Conservation (phyloP, 1,139 yeast genomes). For the Kodamaea plutei region DNA sequence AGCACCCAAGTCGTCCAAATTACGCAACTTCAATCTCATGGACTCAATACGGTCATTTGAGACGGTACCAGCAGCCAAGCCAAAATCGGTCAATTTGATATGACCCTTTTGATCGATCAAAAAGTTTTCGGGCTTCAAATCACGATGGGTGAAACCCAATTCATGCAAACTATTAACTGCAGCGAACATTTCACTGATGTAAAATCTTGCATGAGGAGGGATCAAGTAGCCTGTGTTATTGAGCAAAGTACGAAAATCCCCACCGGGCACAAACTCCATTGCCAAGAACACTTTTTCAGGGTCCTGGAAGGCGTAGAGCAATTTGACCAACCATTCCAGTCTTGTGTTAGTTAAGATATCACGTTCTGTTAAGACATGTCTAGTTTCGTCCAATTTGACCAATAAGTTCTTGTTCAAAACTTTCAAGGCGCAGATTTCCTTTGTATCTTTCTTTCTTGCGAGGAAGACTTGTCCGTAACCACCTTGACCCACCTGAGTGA, state of each 20-base stretch:
- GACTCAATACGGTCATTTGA: slow-evolving; percentile 91
- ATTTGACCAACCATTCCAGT: slow-evolving; percentile 92
- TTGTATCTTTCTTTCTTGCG: slow-evolving; percentile 90
- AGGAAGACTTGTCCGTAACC: slow-evolving; percentile 97
- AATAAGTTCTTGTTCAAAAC: slow-evolving; percentile 83
- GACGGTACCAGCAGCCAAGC: slow-evolving; percentile 94
- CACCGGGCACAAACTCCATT: slow-evolving; percentile 99
- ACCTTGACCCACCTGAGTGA: slow-evolving; percentile 99
- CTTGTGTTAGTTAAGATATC: slow-evolving; percentile 93
- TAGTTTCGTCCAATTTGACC: slow-evolving; percentile 88
- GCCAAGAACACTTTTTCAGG: slow-evolving; percentile 86
- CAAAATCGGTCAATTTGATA: slow-evolving; percentile 94
- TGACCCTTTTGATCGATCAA: slow-evolving; percentile 93
- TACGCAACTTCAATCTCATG: slow-evolving; percentile 80
- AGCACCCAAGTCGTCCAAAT: slow-evolving; percentile 65
- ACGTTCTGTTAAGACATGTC: slow-evolving; percentile 93
- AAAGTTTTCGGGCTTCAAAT: slow-evolving; percentile 95
- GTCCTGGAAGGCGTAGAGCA: slow-evolving; percentile 94
- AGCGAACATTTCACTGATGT: slow-evolving; percentile 92
- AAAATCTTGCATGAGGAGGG: slow-evolving; percentile 94
- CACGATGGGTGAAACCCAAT: slow-evolving; percentile 95
- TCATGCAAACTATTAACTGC: slow-evolving; percentile 92
- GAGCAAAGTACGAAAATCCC: slow-evolving; percentile 91
- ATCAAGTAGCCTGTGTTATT: slow-evolving; percentile 90
- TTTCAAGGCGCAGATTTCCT: slow-evolving; percentile 93